Conservation (phyloP, 805 yeast genomes). For the Pichia membranifaciens region DNA sequence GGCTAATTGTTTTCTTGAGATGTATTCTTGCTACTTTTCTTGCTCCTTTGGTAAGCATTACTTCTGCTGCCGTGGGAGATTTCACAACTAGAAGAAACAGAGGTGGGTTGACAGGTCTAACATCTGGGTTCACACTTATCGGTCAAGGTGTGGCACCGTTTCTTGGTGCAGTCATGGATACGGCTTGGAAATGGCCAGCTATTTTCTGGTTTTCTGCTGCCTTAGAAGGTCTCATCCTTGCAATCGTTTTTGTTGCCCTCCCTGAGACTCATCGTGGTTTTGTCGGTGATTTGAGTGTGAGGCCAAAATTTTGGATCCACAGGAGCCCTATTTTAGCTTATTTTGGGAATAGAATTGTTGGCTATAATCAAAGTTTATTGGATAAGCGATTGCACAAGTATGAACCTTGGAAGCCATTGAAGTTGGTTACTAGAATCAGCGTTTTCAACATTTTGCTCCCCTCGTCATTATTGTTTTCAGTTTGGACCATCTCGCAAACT, state of each 20-base stretch:
- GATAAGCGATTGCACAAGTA: slow-evolving; percentile 16
- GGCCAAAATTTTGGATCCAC: slow-evolving; percentile 40
- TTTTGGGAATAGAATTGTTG: slow-evolving; percentile 28
- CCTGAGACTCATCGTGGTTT: slow-evolving; percentile 74
- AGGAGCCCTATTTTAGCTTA: slow-evolving; percentile 39
- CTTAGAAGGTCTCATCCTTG: slow-evolving; percentile 45
- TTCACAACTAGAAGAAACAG: slow-evolving; percentile 57
- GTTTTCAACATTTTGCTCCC: slow-evolving; percentile 46
- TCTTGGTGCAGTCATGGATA: slow-evolving; percentile 51
- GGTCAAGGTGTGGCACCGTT: slow-evolving; percentile 80
- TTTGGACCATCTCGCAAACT: slow-evolving; percentile 67
- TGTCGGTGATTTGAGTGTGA: slow-evolving; percentile 69
- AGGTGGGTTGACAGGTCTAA: slow-evolving; percentile 65
- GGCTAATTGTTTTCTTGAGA: slow-evolving; percentile 59
- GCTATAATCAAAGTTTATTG: slow-evolving; percentile 24
- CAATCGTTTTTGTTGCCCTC: slow-evolving; percentile 34
- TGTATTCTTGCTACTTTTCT: slow-evolving; percentile 75
- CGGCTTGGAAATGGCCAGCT: slow-evolving; percentile 63
- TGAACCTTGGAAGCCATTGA: slow-evolving; percentile 25
- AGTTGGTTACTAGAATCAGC: slow-evolving; percentile 14
- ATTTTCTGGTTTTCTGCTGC: slow-evolving; percentile 73
- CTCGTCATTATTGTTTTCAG: slow-evolving; percentile 55
- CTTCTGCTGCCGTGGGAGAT: slow-evolving; percentile 71
- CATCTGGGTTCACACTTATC: slow-evolving; percentile 56
- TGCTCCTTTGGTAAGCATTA: slow-evolving; percentile 68